phyloP scores from a whole-genome alignment of 345 rosid species.

The Salix suchowensis region DNA sequence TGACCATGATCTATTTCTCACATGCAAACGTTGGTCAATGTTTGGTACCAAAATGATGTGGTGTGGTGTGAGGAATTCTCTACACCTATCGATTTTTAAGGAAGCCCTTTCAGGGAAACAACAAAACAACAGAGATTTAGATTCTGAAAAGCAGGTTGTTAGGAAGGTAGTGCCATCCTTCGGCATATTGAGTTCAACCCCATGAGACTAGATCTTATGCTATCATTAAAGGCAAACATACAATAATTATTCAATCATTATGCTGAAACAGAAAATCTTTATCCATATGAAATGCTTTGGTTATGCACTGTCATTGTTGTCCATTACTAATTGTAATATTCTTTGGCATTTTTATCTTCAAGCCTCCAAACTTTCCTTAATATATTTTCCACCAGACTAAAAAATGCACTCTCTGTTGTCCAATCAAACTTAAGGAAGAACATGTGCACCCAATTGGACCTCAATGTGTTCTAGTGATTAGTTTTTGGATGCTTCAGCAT shows the following conservation, averaged over 20 bases:
- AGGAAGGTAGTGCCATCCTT: too few species aligned
- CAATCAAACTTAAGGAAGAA: not conserved
- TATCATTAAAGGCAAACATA: too few species aligned
- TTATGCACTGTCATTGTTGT: not conserved
- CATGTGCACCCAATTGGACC: not conserved
- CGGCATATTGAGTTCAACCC: too few species aligned
- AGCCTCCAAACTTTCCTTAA: not conserved
- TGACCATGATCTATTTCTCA: too few species aligned
- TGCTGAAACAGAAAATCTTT: not conserved
- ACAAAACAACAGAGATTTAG: too few species aligned
- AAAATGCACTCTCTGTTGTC: not conserved
- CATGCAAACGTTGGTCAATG: not conserved
- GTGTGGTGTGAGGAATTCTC: too few species aligned
- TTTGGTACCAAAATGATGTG: not conserved
- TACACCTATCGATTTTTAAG: too few species aligned
- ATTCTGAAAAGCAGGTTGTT: too few species aligned
- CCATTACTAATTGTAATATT: not conserved
- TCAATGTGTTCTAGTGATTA: not conserved
- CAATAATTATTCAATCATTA: not conserved
- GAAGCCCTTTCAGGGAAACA: too few species aligned
- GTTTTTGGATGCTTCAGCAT: not conserved
- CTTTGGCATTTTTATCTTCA: not conserved
- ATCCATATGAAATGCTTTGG: not conserved
- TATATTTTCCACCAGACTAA: not conserved
- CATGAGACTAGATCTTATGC: too few species aligned